These are phyloP conservation scores for Trypanosoma brucei DNA, from an alignment of 208 protist species.

Conservation along the genomic window DNA sequence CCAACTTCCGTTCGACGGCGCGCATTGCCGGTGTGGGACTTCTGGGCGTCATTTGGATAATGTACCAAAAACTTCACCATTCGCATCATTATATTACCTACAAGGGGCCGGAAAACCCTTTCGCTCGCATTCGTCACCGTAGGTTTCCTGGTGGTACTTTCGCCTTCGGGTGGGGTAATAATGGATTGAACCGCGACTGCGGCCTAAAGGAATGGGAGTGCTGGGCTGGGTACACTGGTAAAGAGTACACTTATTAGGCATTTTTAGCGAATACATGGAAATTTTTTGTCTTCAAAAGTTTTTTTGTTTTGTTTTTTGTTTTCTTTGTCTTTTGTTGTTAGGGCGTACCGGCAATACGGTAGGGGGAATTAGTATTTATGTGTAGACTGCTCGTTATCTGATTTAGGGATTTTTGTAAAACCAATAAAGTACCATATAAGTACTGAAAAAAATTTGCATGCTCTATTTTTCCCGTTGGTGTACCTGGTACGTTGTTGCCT, in stretches of 20 bases:
- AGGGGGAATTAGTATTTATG: too few relatives aligned
- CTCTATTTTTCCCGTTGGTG: too few relatives aligned
- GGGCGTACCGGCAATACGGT: too few relatives aligned
- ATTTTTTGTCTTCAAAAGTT: slow-evolving; percentile 21
- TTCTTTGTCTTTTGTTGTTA: too few relatives aligned
- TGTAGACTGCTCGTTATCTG: too few relatives aligned
- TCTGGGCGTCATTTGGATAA: slow-evolving; percentile 66
- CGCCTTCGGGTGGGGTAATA: slow-evolving; percentile 87
- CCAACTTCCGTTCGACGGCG: slow-evolving; percentile 55
- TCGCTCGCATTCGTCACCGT: slow-evolving; percentile 73
- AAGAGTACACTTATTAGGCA: slow-evolving; percentile 82
- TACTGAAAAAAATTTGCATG: too few relatives aligned
- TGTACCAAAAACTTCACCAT: slow-evolving; percentile 77
- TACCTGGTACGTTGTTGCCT: too few relatives aligned
- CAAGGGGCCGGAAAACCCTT: slow-evolving; percentile 80
- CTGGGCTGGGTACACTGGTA: slow-evolving; percentile 85
- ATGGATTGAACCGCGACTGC: slow-evolving; percentile 87
- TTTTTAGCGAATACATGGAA: not conserved
- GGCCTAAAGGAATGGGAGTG: slow-evolving; percentile 84
- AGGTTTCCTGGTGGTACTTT: slow-evolving; percentile 73
- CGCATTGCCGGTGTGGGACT: slow-evolving; percentile 54
- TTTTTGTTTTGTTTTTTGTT: slow-evolving; percentile 8
- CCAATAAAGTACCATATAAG: too few relatives aligned
- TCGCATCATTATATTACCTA: slow-evolving; percentile 79
- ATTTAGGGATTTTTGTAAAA: too few relatives aligned